phyloP scores from a whole-genome alignment of 352 stramenopile species.

The Phytophthora litchii region DNA sequence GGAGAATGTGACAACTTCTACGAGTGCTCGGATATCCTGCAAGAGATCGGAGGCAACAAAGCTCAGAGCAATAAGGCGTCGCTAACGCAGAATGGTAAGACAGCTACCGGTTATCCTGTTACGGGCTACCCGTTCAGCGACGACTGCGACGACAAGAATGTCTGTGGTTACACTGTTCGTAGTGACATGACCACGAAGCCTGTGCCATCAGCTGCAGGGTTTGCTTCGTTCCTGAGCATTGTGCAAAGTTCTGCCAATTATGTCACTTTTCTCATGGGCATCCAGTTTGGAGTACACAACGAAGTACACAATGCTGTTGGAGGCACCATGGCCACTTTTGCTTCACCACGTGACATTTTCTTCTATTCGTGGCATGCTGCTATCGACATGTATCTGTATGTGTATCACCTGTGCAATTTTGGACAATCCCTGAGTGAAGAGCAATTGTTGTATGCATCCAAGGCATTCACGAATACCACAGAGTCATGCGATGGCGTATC shows the following conservation, averaged over 20 bases:
- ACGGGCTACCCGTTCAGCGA: slow-evolving; percentile 40
- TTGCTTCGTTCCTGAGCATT: slow-evolving; percentile 54
- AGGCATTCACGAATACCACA: slow-evolving; percentile 49
- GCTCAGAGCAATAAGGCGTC: slow-evolving; percentile 17
- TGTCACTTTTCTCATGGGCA: slow-evolving; percentile 56
- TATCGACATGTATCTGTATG: slow-evolving; percentile 72
- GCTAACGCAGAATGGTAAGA: slow-evolving; percentile 33
- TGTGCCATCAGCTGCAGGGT: slow-evolving; percentile 56
- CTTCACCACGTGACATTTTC: slow-evolving; percentile 56
- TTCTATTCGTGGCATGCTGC: slow-evolving; percentile 77
- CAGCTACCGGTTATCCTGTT: slow-evolving; percentile 27
- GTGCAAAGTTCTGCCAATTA: slow-evolving; percentile 61
- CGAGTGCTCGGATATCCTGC: slow-evolving; percentile 68
- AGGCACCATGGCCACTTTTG: slow-evolving; percentile 53
- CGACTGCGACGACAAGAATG: slow-evolving; percentile 50
- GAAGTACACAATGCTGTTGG: slow-evolving; percentile 66
- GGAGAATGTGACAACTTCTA: slow-evolving; percentile 62
- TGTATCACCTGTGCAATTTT: slow-evolving; percentile 74
- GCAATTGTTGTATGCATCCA: slow-evolving; percentile 47
- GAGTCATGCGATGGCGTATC: slow-evolving; percentile 53
- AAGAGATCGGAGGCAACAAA: slow-evolving; percentile 46
- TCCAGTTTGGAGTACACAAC: slow-evolving; percentile 71
- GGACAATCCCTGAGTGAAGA: slow-evolving; percentile 50
- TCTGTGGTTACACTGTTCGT: slow-evolving; percentile 47
- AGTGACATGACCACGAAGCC: slow-evolving; percentile 40